Base-by-base conservation (phyloP, 257 asterid species). In the Henckelia pumila region DNA sequence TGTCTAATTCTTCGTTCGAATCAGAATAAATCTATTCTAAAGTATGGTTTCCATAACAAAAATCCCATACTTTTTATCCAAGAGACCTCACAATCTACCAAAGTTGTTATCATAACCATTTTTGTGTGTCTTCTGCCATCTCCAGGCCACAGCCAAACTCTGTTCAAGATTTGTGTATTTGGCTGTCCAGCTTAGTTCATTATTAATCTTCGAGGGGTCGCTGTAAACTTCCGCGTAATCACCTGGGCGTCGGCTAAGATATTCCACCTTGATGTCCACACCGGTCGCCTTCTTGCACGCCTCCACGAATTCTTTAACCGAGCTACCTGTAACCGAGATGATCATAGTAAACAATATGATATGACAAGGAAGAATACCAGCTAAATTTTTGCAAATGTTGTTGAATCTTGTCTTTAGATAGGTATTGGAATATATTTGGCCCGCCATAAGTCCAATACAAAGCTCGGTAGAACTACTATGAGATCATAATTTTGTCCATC, bases 241-340 rank as follows among this genome's bases (percentile, higher is more conserved):
- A 22, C 98, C 98, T 0, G 94, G 94, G 0, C 96, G 83, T 29
- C 96, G 82, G 73, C 75, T 74, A 0, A 89, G 92, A 75, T 76
- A 84, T 0, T 91, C 96, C 63, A 88, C 82, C 68, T 87, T 85
- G 66, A 88, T 81, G 70, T 80, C 78, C 76, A 81, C 89, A 2
- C 96, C 96, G 2, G 95, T 91, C 4, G 95, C 96, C 80, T 76
- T 89, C 82, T 91, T 91, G 65, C 98, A 91, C 0, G 95, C 98
- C 77, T 85, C 92, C 44, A 91, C 98, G 64, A 91, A 91, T 69
- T 91, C 84, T 53, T 88, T 91, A 29, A 91, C 97, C 25, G 96
- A 86, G 33, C 97, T 91, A 16, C 97, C 97, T 89, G 85, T 26
- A 47, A 8, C 32, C 26, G 26, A 25, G 26, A 25, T 25, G 26